Percentiles rank a stretch among this genome's conserved stretches.
Evolutionary conservation across 139 green algal species (phyloP).

Genomic region (Diplosphaera chodatii): DNA sequence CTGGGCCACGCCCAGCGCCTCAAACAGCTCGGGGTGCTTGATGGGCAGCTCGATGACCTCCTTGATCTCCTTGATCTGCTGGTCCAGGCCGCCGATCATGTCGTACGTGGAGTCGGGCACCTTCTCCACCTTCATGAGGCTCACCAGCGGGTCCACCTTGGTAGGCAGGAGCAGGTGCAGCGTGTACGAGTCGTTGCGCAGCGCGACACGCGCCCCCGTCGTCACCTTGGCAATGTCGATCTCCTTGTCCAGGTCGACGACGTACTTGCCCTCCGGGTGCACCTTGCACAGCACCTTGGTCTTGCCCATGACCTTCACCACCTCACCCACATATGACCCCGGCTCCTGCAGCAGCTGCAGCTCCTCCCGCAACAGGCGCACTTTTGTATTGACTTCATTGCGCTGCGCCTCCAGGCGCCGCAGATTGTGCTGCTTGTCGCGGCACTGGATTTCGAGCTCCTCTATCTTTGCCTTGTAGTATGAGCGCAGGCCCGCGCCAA

Average conservation of each 20-base stretch:
- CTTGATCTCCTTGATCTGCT: constrained; percentile 99
- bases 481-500: constrained; percentile 38
- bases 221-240: constrained; percentile 76
- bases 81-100: constrained; percentile 98
- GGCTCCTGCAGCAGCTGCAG: constrained; percentile 96
- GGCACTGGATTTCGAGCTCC: constrained; percentile 82
- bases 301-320: constrained; percentile 99
- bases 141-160: constrained; percentile 85
- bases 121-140: constrained; percentile 99
- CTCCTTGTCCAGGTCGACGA: constrained; percentile 96
- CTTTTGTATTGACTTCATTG: constrained; percentile 97
- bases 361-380: constrained; percentile 93
- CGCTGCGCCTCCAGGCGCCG: constrained; percentile 93
- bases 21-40: constrained; percentile 99
- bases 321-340: constrained; percentile 97
- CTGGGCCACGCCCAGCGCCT: constrained; percentile 95
- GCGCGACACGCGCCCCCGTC: constrained; percentile 78
- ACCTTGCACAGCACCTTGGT: constrained; percentile 99
- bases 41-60: constrained; percentile 99
- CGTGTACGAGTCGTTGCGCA: constrained; percentile 96
- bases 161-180: constrained; percentile 94
- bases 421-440: constrained; percentile 92
- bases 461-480: constrained; percentile 93
- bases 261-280: constrained; percentile 97
- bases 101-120: constrained; percentile 99